These are phyloP conservation scores for Acer campestre DNA, from an alignment of 345 rosid species.

Conservation along the genomic window DNA sequence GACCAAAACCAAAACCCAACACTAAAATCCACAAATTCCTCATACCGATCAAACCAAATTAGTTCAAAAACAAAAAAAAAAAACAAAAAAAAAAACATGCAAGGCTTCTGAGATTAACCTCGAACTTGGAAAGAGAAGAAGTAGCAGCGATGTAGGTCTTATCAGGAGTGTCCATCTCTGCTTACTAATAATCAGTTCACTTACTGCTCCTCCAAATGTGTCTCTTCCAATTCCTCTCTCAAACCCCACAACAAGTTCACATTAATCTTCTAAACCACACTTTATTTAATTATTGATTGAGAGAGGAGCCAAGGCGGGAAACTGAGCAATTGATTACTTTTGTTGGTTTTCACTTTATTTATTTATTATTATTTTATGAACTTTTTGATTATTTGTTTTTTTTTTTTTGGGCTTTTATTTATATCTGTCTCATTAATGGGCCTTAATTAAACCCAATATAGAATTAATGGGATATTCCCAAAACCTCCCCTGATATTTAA, in stretches of 20 bases:
- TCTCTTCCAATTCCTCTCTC: background rate
- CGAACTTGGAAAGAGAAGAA: constrained; percentile 44
- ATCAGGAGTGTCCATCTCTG: constrained; percentile 65
- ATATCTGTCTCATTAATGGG: too few relatives aligned
- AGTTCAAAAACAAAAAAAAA: background rate
- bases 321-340: too few relatives aligned
- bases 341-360: background rate
- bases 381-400: too few relatives aligned
- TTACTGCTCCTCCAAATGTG: constrained; percentile 8
- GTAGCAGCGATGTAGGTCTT: constrained; percentile 43
- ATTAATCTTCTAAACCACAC: background rate
- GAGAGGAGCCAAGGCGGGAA: constrained; percentile 2
- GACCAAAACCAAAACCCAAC: background rate
- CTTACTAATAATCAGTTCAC: constrained; percentile 1
- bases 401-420: too few relatives aligned
- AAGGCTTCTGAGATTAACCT: constrained; percentile 36
- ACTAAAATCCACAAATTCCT: background rate
- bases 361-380: too few relatives aligned
- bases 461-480: too few relatives aligned
- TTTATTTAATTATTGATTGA: background rate
- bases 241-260: background rate
- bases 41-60: background rate
- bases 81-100: background rate
- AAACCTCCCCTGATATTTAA: too few relatives aligned
- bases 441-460: too few relatives aligned